Evolutionary conservation across 2,329 filamentous ascomycete genomes (phyloP).

Genomic region (Aureobasidium sp.): DNA sequence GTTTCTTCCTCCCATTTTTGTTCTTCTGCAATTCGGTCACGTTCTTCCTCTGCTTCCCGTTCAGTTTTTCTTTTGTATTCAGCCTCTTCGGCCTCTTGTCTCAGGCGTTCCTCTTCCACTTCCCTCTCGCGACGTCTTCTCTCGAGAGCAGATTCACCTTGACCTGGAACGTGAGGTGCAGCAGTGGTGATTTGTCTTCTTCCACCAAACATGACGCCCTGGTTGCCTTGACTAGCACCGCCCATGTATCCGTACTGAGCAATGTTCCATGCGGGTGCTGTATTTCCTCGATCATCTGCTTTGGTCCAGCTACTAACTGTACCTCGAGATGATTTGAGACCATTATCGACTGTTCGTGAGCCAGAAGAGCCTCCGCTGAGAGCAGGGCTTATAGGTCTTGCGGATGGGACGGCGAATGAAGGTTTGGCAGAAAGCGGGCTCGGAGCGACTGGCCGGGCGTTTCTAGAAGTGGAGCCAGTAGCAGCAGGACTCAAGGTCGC

Average conservation of each 20-base stretch:
- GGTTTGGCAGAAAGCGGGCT: conserved; percentile 12
- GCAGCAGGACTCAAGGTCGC: conserved; percentile 35
- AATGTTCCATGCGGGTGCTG: conserved; percentile 93
- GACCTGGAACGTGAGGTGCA: conserved; percentile 62
- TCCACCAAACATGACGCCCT: conserved; percentile 87
- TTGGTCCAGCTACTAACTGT: conserved; percentile 88
- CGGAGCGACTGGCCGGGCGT: not conserved
- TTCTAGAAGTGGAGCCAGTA: conserved; percentile 22
- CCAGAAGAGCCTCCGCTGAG: conserved; percentile 51
- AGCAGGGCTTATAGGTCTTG: conserved; percentile 38
- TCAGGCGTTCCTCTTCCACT: conserved; percentile 48
- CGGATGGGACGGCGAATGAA: conserved; percentile 25
- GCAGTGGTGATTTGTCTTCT: conserved; percentile 87
- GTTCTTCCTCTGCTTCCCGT: conserved; percentile 59
- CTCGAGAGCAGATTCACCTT: conserved; percentile 74
- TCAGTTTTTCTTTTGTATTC: conserved; percentile 44
- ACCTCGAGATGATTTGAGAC: conserved; percentile 38
- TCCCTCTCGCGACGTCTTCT: conserved; percentile 53
- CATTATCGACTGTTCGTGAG: conserved; percentile 47
- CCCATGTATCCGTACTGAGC: conserved; percentile 98
- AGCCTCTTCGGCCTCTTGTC: conserved; percentile 45
- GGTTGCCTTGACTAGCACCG: conserved; percentile 89
- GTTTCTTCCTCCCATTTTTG: conserved; percentile 61
- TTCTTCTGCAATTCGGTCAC: conserved; percentile 56
- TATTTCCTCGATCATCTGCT: conserved; percentile 70